Base-by-base conservation (phyloP, 225 moss, liverwort and hornwort species). In the Takakia lepidozioides region DNA sequence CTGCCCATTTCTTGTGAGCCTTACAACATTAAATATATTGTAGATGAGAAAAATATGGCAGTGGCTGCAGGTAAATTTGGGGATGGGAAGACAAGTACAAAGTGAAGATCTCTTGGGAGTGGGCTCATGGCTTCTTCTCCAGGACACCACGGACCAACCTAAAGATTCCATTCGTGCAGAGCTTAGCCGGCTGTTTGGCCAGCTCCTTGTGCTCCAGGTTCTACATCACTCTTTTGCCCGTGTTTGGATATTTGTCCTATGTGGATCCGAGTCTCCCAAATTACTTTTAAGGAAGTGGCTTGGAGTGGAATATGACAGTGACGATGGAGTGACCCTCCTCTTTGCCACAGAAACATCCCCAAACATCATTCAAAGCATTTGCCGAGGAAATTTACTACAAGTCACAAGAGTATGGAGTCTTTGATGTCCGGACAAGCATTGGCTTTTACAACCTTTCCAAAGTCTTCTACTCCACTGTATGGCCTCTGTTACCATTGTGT, bases 51-150 rank as follows among this genome's bases (percentile, higher is more conserved):
- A n/a, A n/a, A n/a, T n/a, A n/a, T n/a, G n/a, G n/a, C n/a, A n/a
- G n/a, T n/a, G n/a, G n/a, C 7, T 37, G 56, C 45, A 95, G 95
- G 84, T 87, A 27, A 90, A 95, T 58, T 43, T 95, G 52, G 89
- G 80, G 13, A 62, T 95, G 52, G 72, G 43, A 20, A 70, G 90
- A 42, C 59, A 76, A 3, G 52, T 73, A 35, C 86, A 75, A 45
- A 79, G 83, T 54, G 84, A 90, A 46, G 87, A 95, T 56, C 64
- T 95, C 53, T 25, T 90, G 35, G 90, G 84, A 1, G 66, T 87
- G 8, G 95, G 75, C 8, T 84, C 90, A 28, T 90, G 95, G 95
- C 61, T 95, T 11, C 76, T 95, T 46, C 68, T 87, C 0, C 73
- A 90, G 15, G 82, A 86, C 55, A 60, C 59, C 29, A 67, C 72